phyloP scores from a whole-genome alignment of 225 moss, liverwort and hornwort genomes.

The Neckera pumila region DNA sequence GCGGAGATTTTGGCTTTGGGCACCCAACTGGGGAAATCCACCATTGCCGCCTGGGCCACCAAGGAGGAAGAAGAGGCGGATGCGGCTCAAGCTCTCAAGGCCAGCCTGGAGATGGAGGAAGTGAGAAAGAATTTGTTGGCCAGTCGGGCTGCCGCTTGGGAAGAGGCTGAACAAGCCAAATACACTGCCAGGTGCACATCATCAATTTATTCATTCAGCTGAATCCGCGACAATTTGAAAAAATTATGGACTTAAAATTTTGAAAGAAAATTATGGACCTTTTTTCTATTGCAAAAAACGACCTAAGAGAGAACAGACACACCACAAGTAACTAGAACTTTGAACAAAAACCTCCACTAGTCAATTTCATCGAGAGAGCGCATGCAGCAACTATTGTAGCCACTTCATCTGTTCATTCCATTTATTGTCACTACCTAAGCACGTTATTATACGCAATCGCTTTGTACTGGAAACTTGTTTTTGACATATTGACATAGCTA shows the following conservation, averaged over 20 bases:
- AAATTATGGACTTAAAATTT: background rate
- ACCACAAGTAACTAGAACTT: background rate
- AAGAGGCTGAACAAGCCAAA: conserved; percentile 83
- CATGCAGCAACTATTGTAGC: background rate
- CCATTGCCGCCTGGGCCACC: conserved; percentile 68
- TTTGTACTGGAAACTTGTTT: background rate
- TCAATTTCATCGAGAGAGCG: background rate
- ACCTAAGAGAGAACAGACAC: background rate
- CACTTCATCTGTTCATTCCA: background rate
- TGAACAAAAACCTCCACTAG: background rate
- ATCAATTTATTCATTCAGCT: background rate
- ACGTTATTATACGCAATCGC: background rate
- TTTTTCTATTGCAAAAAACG: background rate
- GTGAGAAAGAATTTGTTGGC: conserved; percentile 72
- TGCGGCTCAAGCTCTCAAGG: conserved; percentile 55
- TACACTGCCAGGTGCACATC: conserved; percentile 55
- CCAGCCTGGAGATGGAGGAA: conserved; percentile 72
- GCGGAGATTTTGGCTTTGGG: conserved; percentile 41
- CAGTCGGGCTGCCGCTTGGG: conserved; percentile 78
- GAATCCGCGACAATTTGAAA: background rate
- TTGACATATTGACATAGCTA: background rate
- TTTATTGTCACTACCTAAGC: background rate
- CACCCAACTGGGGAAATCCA: conserved; percentile 39
- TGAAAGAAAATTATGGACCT: background rate
- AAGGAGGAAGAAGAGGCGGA: conserved; percentile 90